Evolutionary conservation across 371 early-diverging fungal species (phyloP).

Genomic region (Gilbertella persicaria): DNA sequence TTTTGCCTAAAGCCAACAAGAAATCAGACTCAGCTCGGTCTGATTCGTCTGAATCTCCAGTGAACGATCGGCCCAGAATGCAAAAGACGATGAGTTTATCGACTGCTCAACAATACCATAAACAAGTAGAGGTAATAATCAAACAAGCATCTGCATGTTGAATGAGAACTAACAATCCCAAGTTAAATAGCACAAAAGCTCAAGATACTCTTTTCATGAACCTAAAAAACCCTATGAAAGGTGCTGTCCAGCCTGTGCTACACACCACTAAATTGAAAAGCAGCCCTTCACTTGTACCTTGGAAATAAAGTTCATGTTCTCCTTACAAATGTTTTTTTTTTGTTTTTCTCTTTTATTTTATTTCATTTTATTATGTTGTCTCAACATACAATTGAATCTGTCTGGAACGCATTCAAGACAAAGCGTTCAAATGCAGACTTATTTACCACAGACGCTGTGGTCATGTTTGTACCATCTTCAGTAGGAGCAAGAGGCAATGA

Average conservation of each 20-base stretch:
- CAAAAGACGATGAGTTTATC: conserved; percentile 15
- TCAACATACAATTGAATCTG: conserved; percentile 17
- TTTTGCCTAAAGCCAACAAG: conserved; percentile 2
- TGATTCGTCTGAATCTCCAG: conserved; percentile 8
- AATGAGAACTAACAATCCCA: neutral
- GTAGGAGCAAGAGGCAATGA: conserved; percentile 37
- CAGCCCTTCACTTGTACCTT: no score
- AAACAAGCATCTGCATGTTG: neutral
- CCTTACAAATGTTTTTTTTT: neutral
- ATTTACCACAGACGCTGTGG: conserved; percentile 38
- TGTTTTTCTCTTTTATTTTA: conserved; percentile 5
- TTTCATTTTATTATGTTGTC: conserved; percentile 2
- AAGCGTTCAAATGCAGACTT: conserved; percentile 36
- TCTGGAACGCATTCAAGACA: conserved; percentile 38
- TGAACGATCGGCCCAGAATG: conserved; percentile 11
- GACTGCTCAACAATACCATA: conserved; percentile 15
- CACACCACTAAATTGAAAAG: no score
- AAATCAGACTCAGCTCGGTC: neutral
- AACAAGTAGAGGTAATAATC: neutral
- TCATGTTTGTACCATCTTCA: conserved; percentile 45
- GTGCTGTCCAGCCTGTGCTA: conserved; percentile 20
- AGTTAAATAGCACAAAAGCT: neutral
- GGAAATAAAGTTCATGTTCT: neutral
- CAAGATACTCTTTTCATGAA: neutral
- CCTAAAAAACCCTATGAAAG: conserved; percentile 18